Evolutionary conservation across 164 flowering plant genomes (phyloP).

Genomic region (Magnolia kwangsiensis): DNA sequence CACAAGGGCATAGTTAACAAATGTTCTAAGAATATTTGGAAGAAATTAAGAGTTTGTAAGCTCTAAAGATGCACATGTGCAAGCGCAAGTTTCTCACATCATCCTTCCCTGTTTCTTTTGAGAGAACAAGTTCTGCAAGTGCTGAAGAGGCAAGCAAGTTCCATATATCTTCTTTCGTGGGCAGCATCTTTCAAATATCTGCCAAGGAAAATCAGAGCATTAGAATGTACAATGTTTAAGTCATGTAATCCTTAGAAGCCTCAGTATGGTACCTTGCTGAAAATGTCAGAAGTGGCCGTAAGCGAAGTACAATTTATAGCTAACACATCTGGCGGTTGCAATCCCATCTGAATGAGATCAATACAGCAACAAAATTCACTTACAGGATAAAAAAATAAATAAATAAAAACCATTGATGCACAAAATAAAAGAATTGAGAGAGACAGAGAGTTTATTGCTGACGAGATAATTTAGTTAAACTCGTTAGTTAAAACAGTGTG

Average conservation of each 20-base stretch:
- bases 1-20: too few relatives aligned
- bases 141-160: constrained; percentile 44
- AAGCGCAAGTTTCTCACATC: constrained; percentile 46
- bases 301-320: constrained; percentile 72
- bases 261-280: constrained; percentile 56
- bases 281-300: constrained; percentile 58
- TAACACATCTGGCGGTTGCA: constrained; percentile 53
- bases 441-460: neutral
- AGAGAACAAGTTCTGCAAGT: constrained; percentile 58
- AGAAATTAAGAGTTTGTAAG: neutral
- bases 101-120: constrained; percentile 46
- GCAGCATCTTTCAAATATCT: constrained; percentile 52
- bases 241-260: neutral
- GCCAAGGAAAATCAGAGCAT: constrained; percentile 5
- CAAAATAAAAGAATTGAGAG: neutral
- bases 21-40: neutral
- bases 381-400: neutral
- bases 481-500: too few relatives aligned
- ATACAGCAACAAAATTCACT: neutral
- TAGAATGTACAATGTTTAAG: constrained; percentile 3
- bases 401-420: neutral
- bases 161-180: constrained; percentile 36
- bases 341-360: constrained; percentile 43
- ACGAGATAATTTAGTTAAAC: neutral
- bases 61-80: neutral